Conservation (phyloP, 148 eudicot species). For the Fagopyrum homotropicum region DNA sequence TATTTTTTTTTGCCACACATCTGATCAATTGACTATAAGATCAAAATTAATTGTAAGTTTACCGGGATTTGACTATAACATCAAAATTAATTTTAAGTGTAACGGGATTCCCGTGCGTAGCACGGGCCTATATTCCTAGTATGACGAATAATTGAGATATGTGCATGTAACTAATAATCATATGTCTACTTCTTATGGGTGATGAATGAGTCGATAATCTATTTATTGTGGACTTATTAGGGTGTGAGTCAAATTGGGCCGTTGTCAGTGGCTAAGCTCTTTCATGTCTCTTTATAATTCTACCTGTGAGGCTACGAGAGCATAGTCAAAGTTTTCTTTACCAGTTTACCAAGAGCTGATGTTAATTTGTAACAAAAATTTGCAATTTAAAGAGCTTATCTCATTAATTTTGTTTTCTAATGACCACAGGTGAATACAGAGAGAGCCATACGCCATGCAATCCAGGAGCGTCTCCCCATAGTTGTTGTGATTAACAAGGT, state of each 20-base stretch:
- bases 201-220: neutral
- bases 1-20: too few relatives aligned
- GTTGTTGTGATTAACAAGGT: slow-evolving; percentile 97
- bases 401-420: neutral
- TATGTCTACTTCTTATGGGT: neutral
- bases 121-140: neutral
- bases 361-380: neutral
- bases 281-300: neutral
- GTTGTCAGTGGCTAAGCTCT: neutral
- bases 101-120: too few relatives aligned
- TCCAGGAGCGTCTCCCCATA: slow-evolving; percentile 85
- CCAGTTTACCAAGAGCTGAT: neutral
- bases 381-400: neutral
- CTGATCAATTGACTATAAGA: too few relatives aligned
- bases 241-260: neutral
- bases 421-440: slow-evolving; percentile 76
- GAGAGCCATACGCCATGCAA: slow-evolving; percentile 97
- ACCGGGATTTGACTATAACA: too few relatives aligned
- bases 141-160: neutral
- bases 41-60: too few relatives aligned
- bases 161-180: neutral
- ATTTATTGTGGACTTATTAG: neutral
- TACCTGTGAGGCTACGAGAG: neutral
- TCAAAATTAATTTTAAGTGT: too few relatives aligned
- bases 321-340: neutral